Percentiles rank a stretch among this genome's conserved stretches.
Conservation (phyloP, 352 stramenopile genomes). For the Phytophthora agathidicida region DNA sequence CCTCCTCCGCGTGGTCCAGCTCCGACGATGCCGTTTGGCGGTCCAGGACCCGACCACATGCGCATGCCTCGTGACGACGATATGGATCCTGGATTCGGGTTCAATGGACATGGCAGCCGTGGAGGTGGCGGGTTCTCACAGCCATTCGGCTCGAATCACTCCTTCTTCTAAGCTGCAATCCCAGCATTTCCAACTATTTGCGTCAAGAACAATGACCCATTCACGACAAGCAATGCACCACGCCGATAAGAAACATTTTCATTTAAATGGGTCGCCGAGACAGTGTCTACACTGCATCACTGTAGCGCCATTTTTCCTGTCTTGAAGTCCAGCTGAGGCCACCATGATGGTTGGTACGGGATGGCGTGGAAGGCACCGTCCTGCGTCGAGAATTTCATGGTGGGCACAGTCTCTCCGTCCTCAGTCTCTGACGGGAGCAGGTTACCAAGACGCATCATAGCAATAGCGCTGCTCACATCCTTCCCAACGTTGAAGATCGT, state of each 20-base stretch:
- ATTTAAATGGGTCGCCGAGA: not conserved
- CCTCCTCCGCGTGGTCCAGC: slow-evolving; percentile 44
- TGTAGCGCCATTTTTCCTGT: slow-evolving; percentile 82
- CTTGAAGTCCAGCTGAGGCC: slow-evolving; percentile 66
- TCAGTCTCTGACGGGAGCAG: slow-evolving; percentile 56
- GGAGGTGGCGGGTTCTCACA: slow-evolving; percentile 45
- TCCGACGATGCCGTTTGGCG: slow-evolving; percentile 73
- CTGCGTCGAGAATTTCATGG: slow-evolving; percentile 67
- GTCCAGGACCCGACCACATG: slow-evolving; percentile 79
- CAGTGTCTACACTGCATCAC: slow-evolving; percentile 1
- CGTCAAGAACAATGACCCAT: too few species aligned
- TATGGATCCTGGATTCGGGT: slow-evolving; percentile 56
- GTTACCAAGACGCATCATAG: slow-evolving; percentile 83
- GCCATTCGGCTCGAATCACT: slow-evolving; percentile 69
- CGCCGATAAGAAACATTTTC: too few species aligned
- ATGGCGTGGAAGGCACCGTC: slow-evolving; percentile 74
- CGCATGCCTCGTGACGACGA: slow-evolving; percentile 77
- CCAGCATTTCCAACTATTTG: not conserved
- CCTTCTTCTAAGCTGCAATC: slow-evolving; percentile 57
- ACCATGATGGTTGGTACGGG: slow-evolving; percentile 81
- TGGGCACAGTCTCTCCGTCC: slow-evolving; percentile 28
- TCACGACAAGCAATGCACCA: too few species aligned
- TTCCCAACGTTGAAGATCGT: slow-evolving; percentile 56
- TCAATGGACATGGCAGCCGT: slow-evolving; percentile 24
- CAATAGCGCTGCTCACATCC: slow-evolving; percentile 57